Evolutionary conservation across 306 rosid species (phyloP).

Genomic region (Luffa acutangula): DNA sequence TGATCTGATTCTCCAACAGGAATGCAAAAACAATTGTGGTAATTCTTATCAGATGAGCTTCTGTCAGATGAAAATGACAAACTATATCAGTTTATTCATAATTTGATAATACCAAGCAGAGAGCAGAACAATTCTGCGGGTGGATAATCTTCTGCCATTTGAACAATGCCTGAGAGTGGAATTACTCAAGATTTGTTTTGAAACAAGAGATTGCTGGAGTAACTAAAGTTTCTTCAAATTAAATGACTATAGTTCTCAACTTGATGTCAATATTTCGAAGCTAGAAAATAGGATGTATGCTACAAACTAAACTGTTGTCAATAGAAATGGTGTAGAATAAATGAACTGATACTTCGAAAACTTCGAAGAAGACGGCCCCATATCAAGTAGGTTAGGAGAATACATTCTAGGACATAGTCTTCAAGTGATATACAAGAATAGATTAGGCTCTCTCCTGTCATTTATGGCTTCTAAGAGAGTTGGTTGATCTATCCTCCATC

Average conservation of each 20-base stretch:
- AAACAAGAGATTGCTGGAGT: neutral
- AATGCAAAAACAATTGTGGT: neutral
- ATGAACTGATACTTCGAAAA: neutral
- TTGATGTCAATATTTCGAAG: neutral
- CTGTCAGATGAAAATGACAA: neutral
- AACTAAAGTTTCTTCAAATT: neutral
- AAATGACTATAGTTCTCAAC: neutral
- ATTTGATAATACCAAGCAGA: neutral
- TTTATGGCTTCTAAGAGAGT: neutral
- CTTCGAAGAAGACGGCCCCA: neutral
- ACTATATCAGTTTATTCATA: neutral
- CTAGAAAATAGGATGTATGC: neutral
- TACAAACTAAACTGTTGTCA: neutral
- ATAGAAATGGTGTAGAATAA: neutral
- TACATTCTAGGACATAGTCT: neutral
- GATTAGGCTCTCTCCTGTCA: neutral
- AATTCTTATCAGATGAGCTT: neutral
- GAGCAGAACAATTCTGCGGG: neutral
- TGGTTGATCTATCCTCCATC: neutral
- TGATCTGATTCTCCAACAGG: constrained; percentile 4
- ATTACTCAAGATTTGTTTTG: neutral
- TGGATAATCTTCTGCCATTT: neutral
- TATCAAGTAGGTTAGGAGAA: neutral
- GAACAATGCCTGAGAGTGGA: neutral
- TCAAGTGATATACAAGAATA: neutral